phyloP scores from a whole-genome alignment of 352 stramenopile species.

The Globisporangium mamillatum region DNA sequence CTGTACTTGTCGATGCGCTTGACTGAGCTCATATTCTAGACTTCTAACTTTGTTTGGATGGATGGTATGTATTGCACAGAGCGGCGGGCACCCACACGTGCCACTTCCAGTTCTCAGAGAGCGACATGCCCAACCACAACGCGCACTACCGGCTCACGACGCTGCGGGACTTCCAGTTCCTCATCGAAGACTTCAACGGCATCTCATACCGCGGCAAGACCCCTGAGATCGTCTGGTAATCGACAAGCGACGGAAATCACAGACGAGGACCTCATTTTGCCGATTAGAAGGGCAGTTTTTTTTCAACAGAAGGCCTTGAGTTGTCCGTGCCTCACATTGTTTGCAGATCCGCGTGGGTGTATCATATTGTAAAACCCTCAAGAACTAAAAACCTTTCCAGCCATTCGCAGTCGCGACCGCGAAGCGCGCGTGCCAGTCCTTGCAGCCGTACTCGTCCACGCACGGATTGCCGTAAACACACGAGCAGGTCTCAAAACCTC shows the following conservation, averaged over 20 bases:
- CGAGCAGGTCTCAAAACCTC: slow-evolving; percentile 81
- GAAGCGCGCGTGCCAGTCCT: slow-evolving; percentile 84
- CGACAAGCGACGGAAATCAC: not conserved
- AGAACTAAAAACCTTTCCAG: slow-evolving; percentile 73
- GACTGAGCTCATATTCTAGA: no score
- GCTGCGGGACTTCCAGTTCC: slow-evolving; percentile 60
- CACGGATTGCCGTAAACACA: slow-evolving; percentile 90
- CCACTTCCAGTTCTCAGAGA: slow-evolving; percentile 63
- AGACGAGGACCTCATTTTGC: not conserved
- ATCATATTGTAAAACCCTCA: not conserved
- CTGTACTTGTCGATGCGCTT: no score
- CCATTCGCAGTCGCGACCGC: slow-evolving; percentile 83
- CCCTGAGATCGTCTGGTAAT: slow-evolving; percentile 20
- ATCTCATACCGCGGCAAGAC: slow-evolving; percentile 59
- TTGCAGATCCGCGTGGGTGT: not conserved
- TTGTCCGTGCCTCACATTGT: not conserved
- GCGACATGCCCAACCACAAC: slow-evolving; percentile 71
- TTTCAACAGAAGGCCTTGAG: not conserved
- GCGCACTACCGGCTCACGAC: slow-evolving; percentile 65
- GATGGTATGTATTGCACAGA: slow-evolving; percentile 22
- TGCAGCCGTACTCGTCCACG: slow-evolving; percentile 88
- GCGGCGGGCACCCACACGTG: slow-evolving; percentile 51
- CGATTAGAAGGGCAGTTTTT: not conserved
- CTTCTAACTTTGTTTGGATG: not conserved
- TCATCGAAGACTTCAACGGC: slow-evolving; percentile 75